Conservation (phyloP, 768 basidiomycete genomes). For the Boletus reticulatus region DNA sequence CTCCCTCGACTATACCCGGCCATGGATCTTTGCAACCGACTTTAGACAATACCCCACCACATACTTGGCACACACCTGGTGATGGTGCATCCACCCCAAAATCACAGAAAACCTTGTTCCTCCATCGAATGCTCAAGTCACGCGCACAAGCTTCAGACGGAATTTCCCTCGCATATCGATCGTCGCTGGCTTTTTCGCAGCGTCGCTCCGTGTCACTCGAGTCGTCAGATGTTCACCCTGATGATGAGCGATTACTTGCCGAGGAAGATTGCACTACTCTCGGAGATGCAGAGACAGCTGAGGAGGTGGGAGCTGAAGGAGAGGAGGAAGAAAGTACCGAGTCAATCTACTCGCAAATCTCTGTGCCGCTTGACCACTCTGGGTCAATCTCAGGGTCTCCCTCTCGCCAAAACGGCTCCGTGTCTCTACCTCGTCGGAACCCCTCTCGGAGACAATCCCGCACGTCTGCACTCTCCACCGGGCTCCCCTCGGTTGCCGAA, state of each 20-base stretch:
- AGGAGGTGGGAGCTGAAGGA: not conserved
- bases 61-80: not conserved
- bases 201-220: constrained; percentile 8
- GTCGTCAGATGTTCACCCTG: not conserved
- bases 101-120: constrained; percentile 7
- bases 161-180: not conserved
- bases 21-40: not conserved
- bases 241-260: constrained; percentile 13
- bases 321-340: constrained; percentile 1
- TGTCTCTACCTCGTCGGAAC: constrained; percentile 4
- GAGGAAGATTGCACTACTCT: constrained; percentile 15
- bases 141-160: constrained; percentile 19
- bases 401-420: constrained; percentile 1
- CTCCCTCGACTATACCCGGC: not conserved
- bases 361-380: constrained; percentile 18
- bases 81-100: not conserved
- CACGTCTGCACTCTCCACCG: not conserved
- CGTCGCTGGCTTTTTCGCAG: constrained; percentile 1
- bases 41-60: not conserved
- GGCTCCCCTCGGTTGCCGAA: constrained; percentile 22
- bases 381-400: not conserved
- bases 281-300: constrained; percentile 8
- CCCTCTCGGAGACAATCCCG: constrained; percentile 8
- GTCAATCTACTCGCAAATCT: constrained; percentile 27
- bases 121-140: constrained; percentile 20